These are phyloP conservation scores for Clarireedia sp. DNA, from an alignment of 2,329 filamentous ascomycete genomes.

Conservation along the genomic window DNA sequence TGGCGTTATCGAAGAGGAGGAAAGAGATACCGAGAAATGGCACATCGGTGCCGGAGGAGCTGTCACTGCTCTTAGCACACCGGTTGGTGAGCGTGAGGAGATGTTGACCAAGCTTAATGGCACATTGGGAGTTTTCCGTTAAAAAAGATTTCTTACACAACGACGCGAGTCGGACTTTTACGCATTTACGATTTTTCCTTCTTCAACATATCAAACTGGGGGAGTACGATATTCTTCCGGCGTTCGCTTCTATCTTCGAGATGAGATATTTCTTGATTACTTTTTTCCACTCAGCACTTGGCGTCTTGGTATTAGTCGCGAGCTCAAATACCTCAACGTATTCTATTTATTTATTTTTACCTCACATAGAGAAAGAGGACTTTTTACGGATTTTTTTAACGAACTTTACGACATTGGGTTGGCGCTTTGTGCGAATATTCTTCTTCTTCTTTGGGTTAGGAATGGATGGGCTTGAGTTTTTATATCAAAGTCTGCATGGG, in stretches of 20 bases:
- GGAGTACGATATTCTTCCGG: background rate
- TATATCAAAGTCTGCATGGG: no score
- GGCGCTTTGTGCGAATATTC: no score
- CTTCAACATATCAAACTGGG: background rate
- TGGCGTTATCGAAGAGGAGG: slow-evolving; percentile 20
- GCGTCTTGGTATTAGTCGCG: no score
- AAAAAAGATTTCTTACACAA: slow-evolving; percentile 2
- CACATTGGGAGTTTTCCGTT: slow-evolving; percentile 24
- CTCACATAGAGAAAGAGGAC: background rate
- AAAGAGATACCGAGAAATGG: slow-evolving; percentile 54
- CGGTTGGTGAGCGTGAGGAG: slow-evolving; percentile 78
- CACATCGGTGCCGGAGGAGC: slow-evolving; percentile 83
- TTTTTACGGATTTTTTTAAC: background rate
- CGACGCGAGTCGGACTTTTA: slow-evolving; percentile 1
- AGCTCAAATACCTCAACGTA: background rate
- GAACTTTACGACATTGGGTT: background rate
- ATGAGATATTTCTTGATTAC: background rate
- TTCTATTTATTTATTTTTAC: background rate
- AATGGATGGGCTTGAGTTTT: no score
- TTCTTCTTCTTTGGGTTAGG: no score
- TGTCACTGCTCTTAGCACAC: slow-evolving; percentile 75
- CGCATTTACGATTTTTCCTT: background rate
- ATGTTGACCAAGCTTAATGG: slow-evolving; percentile 63
- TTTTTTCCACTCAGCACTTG: no score
- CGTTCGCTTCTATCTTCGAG: background rate